phyloP scores from a whole-genome alignment of 1,139 yeast genomes.

The Candida sanyaensis region DNA sequence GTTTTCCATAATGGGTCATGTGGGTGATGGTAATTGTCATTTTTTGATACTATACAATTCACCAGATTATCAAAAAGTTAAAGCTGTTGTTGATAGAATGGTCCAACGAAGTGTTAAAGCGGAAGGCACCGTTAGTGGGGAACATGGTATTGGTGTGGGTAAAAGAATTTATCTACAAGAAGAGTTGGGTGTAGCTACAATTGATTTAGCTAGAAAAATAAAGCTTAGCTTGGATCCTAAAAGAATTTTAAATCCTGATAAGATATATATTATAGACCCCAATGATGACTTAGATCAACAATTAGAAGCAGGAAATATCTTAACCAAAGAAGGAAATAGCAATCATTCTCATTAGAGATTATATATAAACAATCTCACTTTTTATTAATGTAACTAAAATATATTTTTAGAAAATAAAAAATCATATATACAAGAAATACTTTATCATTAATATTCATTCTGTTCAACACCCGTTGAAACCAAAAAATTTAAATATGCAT shows the following conservation, averaged over 20 bases:
- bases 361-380: neutral
- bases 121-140: conserved; percentile 49
- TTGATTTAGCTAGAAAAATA: conserved; percentile 44
- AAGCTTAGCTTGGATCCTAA: conserved; percentile 43
- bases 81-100: conserved; percentile 48
- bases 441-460: neutral
- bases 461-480: no score
- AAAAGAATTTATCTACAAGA: conserved; percentile 35
- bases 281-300: conserved; percentile 33
- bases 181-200: conserved; percentile 37
- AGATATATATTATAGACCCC: conserved; percentile 38
- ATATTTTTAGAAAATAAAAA: neutral
- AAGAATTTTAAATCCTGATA: conserved; percentile 46
- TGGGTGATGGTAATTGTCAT: conserved; percentile 66
- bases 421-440: neutral
- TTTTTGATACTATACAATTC: conserved; percentile 50
- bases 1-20: conserved; percentile 57
- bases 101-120: conserved; percentile 44
- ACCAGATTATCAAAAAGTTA: conserved; percentile 35
- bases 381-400: no score
- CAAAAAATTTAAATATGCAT: no score
- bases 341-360: neutral
- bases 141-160: conserved; percentile 49
- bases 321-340: neutral
- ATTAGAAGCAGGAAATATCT: conserved; percentile 21